Evolutionary conservation across 1,139 yeast species (phyloP).

Genomic region (Candida sojae): DNA sequence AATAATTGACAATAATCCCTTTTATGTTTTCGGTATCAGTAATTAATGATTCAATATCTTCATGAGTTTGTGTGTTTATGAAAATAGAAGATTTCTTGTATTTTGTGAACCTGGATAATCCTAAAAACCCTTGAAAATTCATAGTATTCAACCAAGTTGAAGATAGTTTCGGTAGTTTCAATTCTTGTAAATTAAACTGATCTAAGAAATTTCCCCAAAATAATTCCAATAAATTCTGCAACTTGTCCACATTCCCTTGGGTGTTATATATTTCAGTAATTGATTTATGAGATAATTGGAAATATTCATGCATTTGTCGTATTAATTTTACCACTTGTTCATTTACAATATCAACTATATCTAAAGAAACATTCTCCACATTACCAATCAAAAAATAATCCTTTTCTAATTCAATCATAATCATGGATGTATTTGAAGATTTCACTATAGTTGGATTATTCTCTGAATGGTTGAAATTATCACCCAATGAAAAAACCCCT

Average conservation of each 20-base stretch:
- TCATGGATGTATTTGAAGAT: conserved; percentile 27
- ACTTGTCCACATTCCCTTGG: conserved; percentile 18
- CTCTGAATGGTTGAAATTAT: conserved; percentile 16
- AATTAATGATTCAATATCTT: conserved; percentile 5
- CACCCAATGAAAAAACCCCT: conserved; percentile 35
- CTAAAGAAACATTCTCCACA: conserved; percentile 16
- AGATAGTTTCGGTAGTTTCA: conserved; percentile 10
- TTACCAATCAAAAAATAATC: conserved; percentile 32
- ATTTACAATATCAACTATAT: conserved; percentile 22
- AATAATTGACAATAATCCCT: conserved; percentile 31
- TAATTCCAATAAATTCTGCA: conserved; percentile 20
- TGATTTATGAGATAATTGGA: conserved; percentile 30
- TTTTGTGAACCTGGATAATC: conserved; percentile 23
- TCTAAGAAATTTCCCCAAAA: conserved; percentile 34
- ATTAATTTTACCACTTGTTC: conserved; percentile 30
- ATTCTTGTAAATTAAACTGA: conserved; percentile 28
- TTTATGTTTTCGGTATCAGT: conserved; percentile 14
- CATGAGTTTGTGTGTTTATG: conserved; percentile 17
- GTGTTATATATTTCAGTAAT: conserved; percentile 18
- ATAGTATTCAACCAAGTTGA: conserved; percentile 38
- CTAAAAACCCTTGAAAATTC: conserved; percentile 40
- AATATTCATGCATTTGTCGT: conserved; percentile 24
- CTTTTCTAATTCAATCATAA: conserved; percentile 28
- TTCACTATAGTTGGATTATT: conserved; percentile 24
- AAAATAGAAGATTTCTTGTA: conserved; percentile 35